These are phyloP conservation scores for Diaporthe sp. DNA, from an alignment of 2,329 filamentous ascomycete genomes.

Conservation along the genomic window DNA sequence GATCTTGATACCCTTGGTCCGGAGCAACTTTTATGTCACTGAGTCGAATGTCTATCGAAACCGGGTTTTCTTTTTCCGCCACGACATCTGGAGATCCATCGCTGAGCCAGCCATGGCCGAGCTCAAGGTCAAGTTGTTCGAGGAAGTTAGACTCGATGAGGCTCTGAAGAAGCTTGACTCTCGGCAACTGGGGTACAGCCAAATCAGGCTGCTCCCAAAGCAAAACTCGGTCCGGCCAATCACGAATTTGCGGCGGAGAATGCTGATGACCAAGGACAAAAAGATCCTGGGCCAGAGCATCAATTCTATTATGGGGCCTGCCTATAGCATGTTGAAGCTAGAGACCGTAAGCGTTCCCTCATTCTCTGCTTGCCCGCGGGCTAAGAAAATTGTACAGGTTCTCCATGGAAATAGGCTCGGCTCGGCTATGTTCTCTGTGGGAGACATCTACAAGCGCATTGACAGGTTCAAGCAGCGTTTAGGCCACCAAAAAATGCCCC, in stretches of 20 bases:
- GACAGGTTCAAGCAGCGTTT: conserved; percentile 75
- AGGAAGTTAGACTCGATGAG: conserved; percentile 75
- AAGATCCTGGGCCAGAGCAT: conserved; percentile 73
- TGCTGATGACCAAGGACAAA: conserved; percentile 64
- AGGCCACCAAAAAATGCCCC: conserved; percentile 52
- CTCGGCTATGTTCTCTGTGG: conserved; percentile 83
- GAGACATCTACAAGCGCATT: conserved; percentile 82
- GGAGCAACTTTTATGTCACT: conserved; percentile 93
- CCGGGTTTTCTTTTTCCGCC: conserved; percentile 91
- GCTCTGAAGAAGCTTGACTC: conserved; percentile 71
- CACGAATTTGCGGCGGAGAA: conserved; percentile 83
- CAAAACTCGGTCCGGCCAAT: conserved; percentile 83
- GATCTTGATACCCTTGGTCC: conserved; percentile 86
- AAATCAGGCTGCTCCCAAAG: conserved; percentile 88
- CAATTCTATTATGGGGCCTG: conserved; percentile 74
- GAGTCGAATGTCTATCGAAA: conserved; percentile 87
- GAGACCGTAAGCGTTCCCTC: conserved; percentile 72
- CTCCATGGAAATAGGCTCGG: conserved; percentile 75
- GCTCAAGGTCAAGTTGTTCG: conserved; percentile 82
- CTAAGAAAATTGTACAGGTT: conserved; percentile 50
- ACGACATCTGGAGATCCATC: conserved; percentile 88
- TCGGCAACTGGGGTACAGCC: conserved; percentile 80
- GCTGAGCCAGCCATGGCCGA: conserved; percentile 78
- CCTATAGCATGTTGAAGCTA: conserved; percentile 82
- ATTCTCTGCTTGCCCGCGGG: background rate